Evolutionary conservation across 306 rosid genomes (phyloP).

Genomic region (Erythrophleum fordii): DNA sequence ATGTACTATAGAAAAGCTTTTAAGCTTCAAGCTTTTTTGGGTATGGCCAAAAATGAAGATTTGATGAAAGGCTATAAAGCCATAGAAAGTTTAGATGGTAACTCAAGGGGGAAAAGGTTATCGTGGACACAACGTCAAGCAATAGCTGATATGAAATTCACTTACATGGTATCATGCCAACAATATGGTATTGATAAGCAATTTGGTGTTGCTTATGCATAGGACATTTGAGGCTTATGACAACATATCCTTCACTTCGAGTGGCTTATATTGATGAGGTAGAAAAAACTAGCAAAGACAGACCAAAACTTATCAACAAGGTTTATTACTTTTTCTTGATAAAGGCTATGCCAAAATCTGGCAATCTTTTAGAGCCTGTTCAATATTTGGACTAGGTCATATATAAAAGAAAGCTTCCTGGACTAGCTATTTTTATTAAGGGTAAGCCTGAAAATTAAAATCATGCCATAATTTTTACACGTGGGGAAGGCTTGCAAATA

Average conservation of each 20-base stretch:
- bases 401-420: conserved; percentile 91
- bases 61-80: conserved; percentile 98
- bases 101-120: conserved; percentile 79
- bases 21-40: conserved; percentile 98
- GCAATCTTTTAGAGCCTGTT: conserved; percentile 69
- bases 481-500: conserved; percentile 97
- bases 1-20: conserved; percentile 96
- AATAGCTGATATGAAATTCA: conserved; percentile 94
- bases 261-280: conserved; percentile 97
- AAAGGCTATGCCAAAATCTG: conserved; percentile 93
- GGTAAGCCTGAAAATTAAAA: conserved; percentile 99
- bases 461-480: conserved; percentile 90
- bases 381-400: conserved; percentile 96
- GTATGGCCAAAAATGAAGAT: conserved; percentile 92
- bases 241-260: conserved; percentile 88
- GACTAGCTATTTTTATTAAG: conserved; percentile 90
- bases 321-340: conserved; percentile 87
- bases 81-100: conserved; percentile 80
- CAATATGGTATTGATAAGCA: conserved; percentile 91
- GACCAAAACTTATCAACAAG: conserved; percentile 76
- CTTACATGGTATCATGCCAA: conserved; percentile 97
- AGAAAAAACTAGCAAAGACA: conserved; percentile 88
- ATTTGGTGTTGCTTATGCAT: conserved; percentile 82
- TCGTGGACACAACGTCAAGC: conserved; percentile 94
- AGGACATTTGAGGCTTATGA: conserved; percentile 93